Percentiles rank a stretch among this genome's conserved stretches.
Conservation (phyloP, 164 flowering plant genomes). For the Berberis vulgaris region DNA sequence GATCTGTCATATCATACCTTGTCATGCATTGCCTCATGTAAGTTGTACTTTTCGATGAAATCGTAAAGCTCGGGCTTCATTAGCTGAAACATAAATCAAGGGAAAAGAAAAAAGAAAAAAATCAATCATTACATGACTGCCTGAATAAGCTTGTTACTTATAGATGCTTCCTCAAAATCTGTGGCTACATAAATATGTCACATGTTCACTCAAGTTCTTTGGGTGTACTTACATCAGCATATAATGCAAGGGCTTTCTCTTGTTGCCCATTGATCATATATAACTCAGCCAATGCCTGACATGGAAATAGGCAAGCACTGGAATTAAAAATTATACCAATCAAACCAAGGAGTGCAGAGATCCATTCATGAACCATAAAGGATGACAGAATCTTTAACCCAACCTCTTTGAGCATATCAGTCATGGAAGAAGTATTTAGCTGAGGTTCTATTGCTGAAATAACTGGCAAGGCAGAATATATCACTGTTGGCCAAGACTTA, state of each 20-base stretch:
- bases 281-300: conserved; percentile 87
- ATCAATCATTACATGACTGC: neutral
- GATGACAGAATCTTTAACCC: neutral
- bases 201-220: too few species aligned
- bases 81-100: conserved; percentile 41
- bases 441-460: conserved; percentile 94
- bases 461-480: conserved; percentile 80
- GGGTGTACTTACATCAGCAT: conserved; percentile 84
- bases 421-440: conserved; percentile 78
- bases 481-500: conserved; percentile 80
- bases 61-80: conserved; percentile 83
- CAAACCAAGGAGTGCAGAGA: neutral
- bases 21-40: conserved; percentile 75
- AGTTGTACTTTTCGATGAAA: conserved; percentile 76
- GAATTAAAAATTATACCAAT: too few species aligned
- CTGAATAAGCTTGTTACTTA: neutral
- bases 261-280: conserved; percentile 77
- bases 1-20: conserved; percentile 48
- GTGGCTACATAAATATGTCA: too few species aligned
- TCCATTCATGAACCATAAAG: neutral
- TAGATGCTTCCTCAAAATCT: neutral
- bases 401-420: conserved; percentile 90
- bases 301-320: conserved; percentile 5
- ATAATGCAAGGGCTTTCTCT: conserved; percentile 79
- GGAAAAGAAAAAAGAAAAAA: conserved; percentile 6